Evolutionary conservation across 495 filamentous ascomycete genomes (phyloP), one percentile per base, ranked within the genome.

Genomic region (Penicillium coprophilum): DNA sequence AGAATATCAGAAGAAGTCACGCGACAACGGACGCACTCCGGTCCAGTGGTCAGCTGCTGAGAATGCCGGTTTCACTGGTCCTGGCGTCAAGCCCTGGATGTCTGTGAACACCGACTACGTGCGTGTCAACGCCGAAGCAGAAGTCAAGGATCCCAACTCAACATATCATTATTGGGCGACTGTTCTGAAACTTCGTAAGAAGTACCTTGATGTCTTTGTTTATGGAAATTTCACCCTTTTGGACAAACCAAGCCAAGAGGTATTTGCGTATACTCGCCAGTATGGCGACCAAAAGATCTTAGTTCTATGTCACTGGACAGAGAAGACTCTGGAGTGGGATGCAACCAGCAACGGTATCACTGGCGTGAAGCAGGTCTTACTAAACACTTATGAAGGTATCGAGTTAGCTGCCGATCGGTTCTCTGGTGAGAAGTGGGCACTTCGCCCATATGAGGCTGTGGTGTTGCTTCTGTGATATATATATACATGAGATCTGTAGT

Each of bases 31-130:
- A n/a, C 77, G 82, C 50, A 82, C 76, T 4, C 82, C 82, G 0
- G 71, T 83, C 15, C 73, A 82, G 58, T 85, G 82, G 82, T 67
- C 74, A 41, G 51, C 67, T 24, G 70, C 65, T 1, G 64, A 72
- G 0, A 78, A 84, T 55, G 81, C 66, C 2, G 82, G 82, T 3
- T 85, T 83, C 61, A 80, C 77, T 2, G 64, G 67, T 48, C 70
- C 76, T 2, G 72, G 68, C 13, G 79, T 74, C 19, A 79, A 77
- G 54, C 82, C 84, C 3, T 87, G 84, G 84, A 86, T 86, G 82
- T 77, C 81, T 3, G 76, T 82, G 28, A 80, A 85, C 67, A 77
- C 82, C 15, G 66, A 82, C 55, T 82, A 80, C 53, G 50, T 32
- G 3, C 59, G 66, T 9, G 65, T 77, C 67, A 87, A 86, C 50